Conservation (phyloP, 2,329 filamentous ascomycete genomes). For the Bertia moriformis region DNA sequence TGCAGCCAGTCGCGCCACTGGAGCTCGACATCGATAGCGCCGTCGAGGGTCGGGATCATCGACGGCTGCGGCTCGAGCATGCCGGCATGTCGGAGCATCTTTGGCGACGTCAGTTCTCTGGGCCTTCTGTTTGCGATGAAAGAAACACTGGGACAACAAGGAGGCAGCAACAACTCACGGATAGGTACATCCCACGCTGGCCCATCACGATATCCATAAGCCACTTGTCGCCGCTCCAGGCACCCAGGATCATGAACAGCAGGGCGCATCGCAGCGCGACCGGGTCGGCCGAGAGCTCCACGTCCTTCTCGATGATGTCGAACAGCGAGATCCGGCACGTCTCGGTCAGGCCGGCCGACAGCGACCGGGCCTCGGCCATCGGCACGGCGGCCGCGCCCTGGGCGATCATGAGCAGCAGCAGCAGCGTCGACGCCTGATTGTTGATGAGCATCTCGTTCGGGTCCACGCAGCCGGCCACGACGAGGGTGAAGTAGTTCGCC, state of each 20-base stretch:
- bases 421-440: slow-evolving; percentile 48
- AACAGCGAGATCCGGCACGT: slow-evolving; percentile 60
- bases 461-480: slow-evolving; percentile 43
- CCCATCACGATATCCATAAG: slow-evolving; percentile 67
- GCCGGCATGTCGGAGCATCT: slow-evolving; percentile 58
- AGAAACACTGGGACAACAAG: background rate
- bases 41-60: slow-evolving; percentile 26
- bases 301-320: slow-evolving; percentile 58
- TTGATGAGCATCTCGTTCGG: slow-evolving; percentile 54
- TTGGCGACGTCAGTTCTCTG: too few species aligned
- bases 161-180: slow-evolving; percentile 22
- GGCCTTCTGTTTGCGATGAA: slow-evolving; percentile 3
- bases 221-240: slow-evolving; percentile 66
- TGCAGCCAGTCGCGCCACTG: slow-evolving; percentile 52
- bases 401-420: slow-evolving; percentile 59
- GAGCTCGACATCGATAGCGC: slow-evolving; percentile 26
- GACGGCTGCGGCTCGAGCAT: slow-evolving; percentile 40
- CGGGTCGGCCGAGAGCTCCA: slow-evolving; percentile 51
- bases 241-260: slow-evolving; percentile 52
- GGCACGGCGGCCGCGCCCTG: slow-evolving; percentile 55
- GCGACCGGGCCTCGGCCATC: slow-evolving; percentile 46
- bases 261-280: slow-evolving; percentile 50
- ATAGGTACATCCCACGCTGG: slow-evolving; percentile 58
- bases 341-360: slow-evolving; percentile 54
- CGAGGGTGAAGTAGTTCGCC: slow-evolving; percentile 50